These are phyloP conservation scores for Pelargonium myrrhifolium DNA, from an alignment of 441 rosid species.

Conservation along the genomic window DNA sequence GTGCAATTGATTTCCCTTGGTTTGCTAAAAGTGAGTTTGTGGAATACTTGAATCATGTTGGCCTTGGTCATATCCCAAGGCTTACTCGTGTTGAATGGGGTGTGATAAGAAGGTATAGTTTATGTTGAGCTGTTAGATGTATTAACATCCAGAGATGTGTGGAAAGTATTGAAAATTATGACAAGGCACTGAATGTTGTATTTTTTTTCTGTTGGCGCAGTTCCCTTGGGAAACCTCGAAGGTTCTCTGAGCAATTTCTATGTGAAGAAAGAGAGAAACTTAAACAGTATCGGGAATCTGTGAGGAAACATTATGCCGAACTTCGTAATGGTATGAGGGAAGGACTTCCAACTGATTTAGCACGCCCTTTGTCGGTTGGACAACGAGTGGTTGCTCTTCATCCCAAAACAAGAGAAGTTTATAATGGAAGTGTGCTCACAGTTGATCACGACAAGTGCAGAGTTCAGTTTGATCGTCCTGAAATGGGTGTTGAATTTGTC, in stretches of 20 bases:
- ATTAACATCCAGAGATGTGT: not conserved
- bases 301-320: conserved; percentile 77
- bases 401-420: conserved; percentile 82
- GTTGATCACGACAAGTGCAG: conserved; percentile 82
- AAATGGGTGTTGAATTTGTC: conserved; percentile 83
- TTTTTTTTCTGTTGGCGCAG: conserved; percentile 41
- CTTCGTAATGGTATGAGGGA: conserved; percentile 66
- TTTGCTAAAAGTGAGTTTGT: conserved; percentile 90
- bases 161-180: conserved; percentile 12
- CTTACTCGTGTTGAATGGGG: conserved; percentile 97
- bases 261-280: conserved; percentile 79
- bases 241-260: conserved; percentile 84
- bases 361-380: conserved; percentile 89
- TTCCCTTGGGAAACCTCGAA: conserved; percentile 96
- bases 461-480: conserved; percentile 78
- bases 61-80: conserved; percentile 85
- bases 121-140: conserved; percentile 6
- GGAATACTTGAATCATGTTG: conserved; percentile 87
- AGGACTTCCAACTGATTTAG: conserved; percentile 93
- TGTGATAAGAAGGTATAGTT: conserved; percentile 74
- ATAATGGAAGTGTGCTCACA: conserved; percentile 84
- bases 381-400: conserved; percentile 82
- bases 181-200: conserved; percentile 7
- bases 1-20: conserved; percentile 98
- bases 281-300: conserved; percentile 76